Base-by-base conservation (phyloP, 768 basidiomycete genomes). In the Hortiboletus flavorubellus region DNA sequence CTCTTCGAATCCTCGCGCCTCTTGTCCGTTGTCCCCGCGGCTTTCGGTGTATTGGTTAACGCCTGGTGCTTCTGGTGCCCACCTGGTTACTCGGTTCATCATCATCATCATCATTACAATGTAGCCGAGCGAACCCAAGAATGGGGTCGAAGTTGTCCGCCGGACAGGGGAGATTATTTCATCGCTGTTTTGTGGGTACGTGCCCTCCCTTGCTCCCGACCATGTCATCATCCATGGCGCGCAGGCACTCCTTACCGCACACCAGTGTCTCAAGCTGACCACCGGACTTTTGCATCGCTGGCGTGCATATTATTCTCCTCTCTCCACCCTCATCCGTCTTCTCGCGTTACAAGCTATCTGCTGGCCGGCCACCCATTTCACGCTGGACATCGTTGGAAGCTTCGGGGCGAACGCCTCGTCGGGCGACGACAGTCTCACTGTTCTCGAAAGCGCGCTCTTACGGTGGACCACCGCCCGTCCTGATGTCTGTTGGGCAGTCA, bases 271-370 rank as follows among this genome's bases (percentile, higher is more conserved):
- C 59, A 75, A 78, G 41, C 78, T 98, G 14, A 91, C 95, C 0
- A 90, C 93, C 0, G 95, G 96, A 11, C 84, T 98, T 1, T 80
- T 95, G 26, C 83, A 83, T 31, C 85, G 96, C 45, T 98, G 96
- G 96, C 80, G 86, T 21, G 79, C 89, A 0, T 96, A 97, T 73
- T 98, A 98, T 68, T 81, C 91, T 0, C 87, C 92, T 0, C 76
- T 91, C 29, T 82, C 95, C 5, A 92, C 94, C 2, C 82, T 98
- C 58, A 89, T 97, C 64, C 88, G 96, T 15, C 84, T 98, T 5
- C 79, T 98, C 52, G 95, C 92, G 0, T 77, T 98, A 0, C 96
- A 98, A 68, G 91, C 91, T 16, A 94, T 98, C 55, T 98, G 95
- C 73, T 98, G 94, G 94, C 92, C 93, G 2, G 87, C 91, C 4